Percentiles rank a stretch among this genome's conserved stretches.
These are phyloP conservation scores for Apiotrichum laibachii DNA, from an alignment of 1,284 basidiomycete genomes.

Conservation along the genomic window DNA sequence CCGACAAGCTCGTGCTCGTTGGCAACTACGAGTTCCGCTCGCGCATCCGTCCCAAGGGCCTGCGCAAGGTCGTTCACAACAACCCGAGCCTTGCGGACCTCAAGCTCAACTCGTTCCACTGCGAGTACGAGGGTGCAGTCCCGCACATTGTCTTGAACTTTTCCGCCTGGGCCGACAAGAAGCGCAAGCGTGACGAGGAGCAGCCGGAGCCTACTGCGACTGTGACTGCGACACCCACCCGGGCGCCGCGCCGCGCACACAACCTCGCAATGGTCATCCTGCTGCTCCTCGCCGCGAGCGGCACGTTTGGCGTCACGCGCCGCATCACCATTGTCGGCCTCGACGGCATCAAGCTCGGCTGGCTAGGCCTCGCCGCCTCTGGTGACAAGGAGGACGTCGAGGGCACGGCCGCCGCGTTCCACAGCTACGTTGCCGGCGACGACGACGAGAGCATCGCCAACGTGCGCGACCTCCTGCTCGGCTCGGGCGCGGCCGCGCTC, in stretches of 20 bases:
- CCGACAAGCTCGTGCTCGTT: background rate
- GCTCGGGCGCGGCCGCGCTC: background rate
- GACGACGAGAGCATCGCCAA: background rate
- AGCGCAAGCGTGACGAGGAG: background rate
- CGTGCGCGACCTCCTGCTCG: background rate
- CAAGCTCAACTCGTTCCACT: background rate
- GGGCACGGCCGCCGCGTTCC: background rate
- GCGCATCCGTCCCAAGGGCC: background rate
- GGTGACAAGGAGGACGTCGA: background rate
- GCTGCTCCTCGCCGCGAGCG: background rate
- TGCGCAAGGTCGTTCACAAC: background rate
- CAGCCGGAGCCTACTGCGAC: background rate
- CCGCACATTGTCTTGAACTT: constrained; percentile 6
- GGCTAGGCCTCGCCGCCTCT: background rate
- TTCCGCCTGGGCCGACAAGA: background rate
- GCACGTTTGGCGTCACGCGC: background rate
- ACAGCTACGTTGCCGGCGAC: background rate
- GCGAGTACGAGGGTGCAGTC: background rate
- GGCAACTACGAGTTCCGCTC: background rate
- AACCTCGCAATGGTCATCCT: background rate
- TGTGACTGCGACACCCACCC: too few relatives aligned
- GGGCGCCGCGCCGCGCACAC: background rate
- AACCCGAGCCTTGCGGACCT: background rate
- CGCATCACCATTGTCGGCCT: constrained; percentile 5
- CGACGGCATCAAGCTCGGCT: background rate